These are phyloP conservation scores for Emergomyces pasteurianus DNA, from an alignment of 2,329 filamentous ascomycete species.

Conservation along the genomic window DNA sequence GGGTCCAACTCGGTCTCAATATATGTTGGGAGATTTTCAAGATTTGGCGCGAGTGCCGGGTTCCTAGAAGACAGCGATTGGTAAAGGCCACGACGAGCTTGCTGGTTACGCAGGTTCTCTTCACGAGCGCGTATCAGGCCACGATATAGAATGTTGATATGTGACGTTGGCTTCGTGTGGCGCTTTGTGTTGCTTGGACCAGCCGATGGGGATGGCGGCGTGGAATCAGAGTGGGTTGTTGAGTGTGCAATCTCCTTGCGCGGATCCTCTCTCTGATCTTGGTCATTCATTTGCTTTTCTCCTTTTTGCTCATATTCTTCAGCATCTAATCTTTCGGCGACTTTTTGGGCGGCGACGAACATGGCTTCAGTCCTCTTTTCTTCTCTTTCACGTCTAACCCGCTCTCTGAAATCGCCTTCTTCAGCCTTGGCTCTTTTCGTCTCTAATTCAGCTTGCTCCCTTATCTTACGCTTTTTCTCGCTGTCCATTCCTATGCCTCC, in stretches of 20 bases:
- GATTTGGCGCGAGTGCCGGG: constrained; percentile 9
- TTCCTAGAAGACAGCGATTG: constrained; percentile 41
- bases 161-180: constrained; percentile 45
- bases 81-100: constrained; percentile 54
- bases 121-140: constrained; percentile 58
- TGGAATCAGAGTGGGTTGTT: neutral
- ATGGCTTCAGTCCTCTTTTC: constrained; percentile 55
- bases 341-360: constrained; percentile 66
- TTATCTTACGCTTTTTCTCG: constrained; percentile 66
- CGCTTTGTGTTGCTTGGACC: constrained; percentile 11
- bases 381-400: constrained; percentile 59
- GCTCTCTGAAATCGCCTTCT: constrained; percentile 60
- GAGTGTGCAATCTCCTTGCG: constrained; percentile 10
- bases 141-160: constrained; percentile 69
- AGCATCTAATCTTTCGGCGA: constrained; percentile 64
- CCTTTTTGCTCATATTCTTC: constrained; percentile 29
- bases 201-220: constrained; percentile 4
- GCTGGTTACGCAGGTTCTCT: constrained; percentile 55
- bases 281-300: constrained; percentile 10
- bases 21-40: constrained; percentile 22
- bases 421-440: constrained; percentile 52
- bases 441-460: constrained; percentile 47
- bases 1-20: constrained; percentile 57
- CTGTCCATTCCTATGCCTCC: constrained; percentile 74
- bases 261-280: constrained; percentile 5